Evolutionary conservation across 805 yeast genomes (phyloP).

Genomic region (Candida verbasci): DNA sequence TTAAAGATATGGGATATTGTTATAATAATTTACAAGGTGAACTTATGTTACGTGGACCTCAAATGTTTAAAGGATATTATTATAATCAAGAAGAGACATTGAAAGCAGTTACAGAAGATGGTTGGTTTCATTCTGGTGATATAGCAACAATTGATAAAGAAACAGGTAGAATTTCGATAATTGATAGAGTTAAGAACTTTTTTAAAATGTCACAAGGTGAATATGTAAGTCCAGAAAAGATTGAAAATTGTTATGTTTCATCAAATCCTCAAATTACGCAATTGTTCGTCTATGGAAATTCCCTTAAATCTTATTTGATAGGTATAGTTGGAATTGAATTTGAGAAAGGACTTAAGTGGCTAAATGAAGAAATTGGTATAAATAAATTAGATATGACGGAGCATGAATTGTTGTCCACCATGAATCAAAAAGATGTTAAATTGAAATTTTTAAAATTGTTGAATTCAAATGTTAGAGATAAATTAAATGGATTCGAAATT

Average conservation of each 20-base stretch:
- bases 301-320: slow-evolving; percentile 50
- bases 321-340: slow-evolving; percentile 59
- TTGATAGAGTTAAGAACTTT: slow-evolving; percentile 73
- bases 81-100: slow-evolving; percentile 53
- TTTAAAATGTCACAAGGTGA: slow-evolving; percentile 50
- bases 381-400: slow-evolving; percentile 10
- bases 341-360: slow-evolving; percentile 17
- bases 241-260: slow-evolving; percentile 57
- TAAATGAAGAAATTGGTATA: slow-evolving; percentile 13
- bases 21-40: slow-evolving; percentile 31
- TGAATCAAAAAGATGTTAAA: slow-evolving; percentile 16
- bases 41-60: slow-evolving; percentile 60
- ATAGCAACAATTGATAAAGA: slow-evolving; percentile 47
- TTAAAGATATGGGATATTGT: slow-evolving; percentile 16
- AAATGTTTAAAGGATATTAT: slow-evolving; percentile 52
- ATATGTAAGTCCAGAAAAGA: slow-evolving; percentile 68
- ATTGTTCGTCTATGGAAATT: slow-evolving; percentile 57
- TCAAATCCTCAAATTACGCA: slow-evolving; percentile 46
- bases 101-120: slow-evolving; percentile 49
- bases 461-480: slow-evolving; percentile 17
- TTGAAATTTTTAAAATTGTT: slow-evolving; percentile 17
- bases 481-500: slow-evolving; percentile 26
- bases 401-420: slow-evolving; percentile 10
- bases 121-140: slow-evolving; percentile 64
- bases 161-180: slow-evolving; percentile 51